Evolutionary conservation across 2,329 filamentous ascomycete species (phyloP).

Genomic region (Drechslerella coelobrocha): DNA sequence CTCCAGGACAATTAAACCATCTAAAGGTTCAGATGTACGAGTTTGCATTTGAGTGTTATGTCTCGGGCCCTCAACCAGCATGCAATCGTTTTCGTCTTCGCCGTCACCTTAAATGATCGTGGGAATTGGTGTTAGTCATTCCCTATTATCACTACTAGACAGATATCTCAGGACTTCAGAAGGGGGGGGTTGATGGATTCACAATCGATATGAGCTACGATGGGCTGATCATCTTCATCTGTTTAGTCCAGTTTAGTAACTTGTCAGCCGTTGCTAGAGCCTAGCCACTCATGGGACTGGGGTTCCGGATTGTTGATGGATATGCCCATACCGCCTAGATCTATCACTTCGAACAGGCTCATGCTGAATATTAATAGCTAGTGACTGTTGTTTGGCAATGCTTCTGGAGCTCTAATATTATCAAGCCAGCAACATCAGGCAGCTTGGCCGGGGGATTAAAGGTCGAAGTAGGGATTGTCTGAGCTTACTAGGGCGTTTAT

Average conservation of each 20-base stretch:
- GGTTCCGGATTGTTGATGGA: too few relatives aligned
- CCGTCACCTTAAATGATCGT: neutral
- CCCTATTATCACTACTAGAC: too few relatives aligned
- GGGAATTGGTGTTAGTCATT: neutral
- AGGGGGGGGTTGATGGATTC: neutral
- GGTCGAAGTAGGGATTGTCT: neutral
- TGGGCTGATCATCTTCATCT: constrained; percentile 16
- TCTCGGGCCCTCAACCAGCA: neutral
- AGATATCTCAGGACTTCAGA: too few relatives aligned
- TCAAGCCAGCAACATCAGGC: neutral
- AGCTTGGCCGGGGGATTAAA: neutral
- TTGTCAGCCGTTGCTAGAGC: neutral
- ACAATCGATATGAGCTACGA: neutral
- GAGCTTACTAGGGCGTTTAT: neutral
- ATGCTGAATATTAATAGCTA: constrained; percentile 3
- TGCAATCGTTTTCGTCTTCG: neutral
- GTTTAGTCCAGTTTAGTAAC: neutral
- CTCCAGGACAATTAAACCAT: neutral
- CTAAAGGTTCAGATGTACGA: neutral
- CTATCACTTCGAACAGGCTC: constrained; percentile 40
- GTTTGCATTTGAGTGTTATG: neutral
- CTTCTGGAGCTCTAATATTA: neutral
- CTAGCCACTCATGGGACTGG: neutral
- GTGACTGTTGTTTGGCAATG: neutral
- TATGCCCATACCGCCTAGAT: constrained; percentile 41